Base-by-base conservation (phyloP, 192 early-diverging fungal species). In the Linnemannia exigua region DNA sequence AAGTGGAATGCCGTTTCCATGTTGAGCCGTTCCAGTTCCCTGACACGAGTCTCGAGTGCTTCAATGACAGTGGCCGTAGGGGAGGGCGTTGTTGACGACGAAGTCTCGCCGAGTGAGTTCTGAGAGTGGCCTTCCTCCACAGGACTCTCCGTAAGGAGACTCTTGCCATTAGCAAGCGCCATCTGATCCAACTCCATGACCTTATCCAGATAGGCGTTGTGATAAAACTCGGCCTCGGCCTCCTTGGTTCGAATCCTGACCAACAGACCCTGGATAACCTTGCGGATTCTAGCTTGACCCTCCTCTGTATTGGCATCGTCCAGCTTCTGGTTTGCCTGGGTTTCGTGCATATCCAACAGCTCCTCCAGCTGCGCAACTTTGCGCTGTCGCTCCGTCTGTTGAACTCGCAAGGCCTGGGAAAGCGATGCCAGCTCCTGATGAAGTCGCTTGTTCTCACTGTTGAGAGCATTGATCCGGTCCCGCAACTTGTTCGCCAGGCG, bases 201-300 rank as follows among this genome's bases (percentile, higher is more conserved):
- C 46, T 86, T 86, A 44, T 86, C 84, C 78, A 86, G 66, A 71
- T 86, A 86, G 6, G 84, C 84, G 35, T 86, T 86, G 48, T 86
- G 84, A 48, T 86, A 86, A 51, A 86, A 86, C 75, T 86, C 84
- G 5, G 84, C 75, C 28, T 86, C 84, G 14, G 84, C 84, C 31
- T 86, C 84, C 67, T 86, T 86, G 36, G 84, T 86, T 15, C 84
- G 76, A 36, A 86, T 86, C 38, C 77, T 74, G 44, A 86, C 79
- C 74, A 86, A 36, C 2, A 86, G 52, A 19, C 84, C 84, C 38
- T 86, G 84, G n/a, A 86, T 86, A 25, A 86, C 84, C 47, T 86
- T 86, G 22, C 84, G 84, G 38, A 86, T 72, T 48, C 84, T 48
- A 22, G 75, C 48, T 31, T 86, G 84, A 1, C 84, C 84, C 17